Conservation (phyloP, 257 asterid genomes). For the Scutellaria galericulata region DNA sequence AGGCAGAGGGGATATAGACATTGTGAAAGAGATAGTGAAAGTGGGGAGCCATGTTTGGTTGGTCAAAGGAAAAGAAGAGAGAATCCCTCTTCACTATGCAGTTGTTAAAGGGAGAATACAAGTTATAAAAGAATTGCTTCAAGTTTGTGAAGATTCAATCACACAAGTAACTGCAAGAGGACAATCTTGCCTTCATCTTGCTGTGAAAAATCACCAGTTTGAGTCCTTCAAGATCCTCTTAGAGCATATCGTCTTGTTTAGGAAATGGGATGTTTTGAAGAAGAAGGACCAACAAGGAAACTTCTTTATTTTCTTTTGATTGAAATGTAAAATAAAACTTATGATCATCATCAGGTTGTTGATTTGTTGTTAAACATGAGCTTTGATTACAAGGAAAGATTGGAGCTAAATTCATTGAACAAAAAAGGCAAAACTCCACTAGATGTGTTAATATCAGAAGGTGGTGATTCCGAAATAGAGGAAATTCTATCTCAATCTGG, state of each 20-base stretch:
- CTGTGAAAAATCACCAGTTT: constrained; percentile 41
- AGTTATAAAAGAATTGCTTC: constrained; percentile 34
- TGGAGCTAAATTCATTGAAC: constrained; percentile 52
- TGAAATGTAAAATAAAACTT: too few relatives aligned
- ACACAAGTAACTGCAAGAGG: constrained; percentile 39
- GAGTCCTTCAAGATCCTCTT: constrained; percentile 36
- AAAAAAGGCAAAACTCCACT: constrained; percentile 54
- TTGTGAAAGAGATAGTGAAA: constrained; percentile 35
- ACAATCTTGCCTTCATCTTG: constrained; percentile 43
- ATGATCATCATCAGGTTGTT: constrained; percentile 36
- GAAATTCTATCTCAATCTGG: constrained; percentile 44
- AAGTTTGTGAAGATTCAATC: constrained; percentile 25
- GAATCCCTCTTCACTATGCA: constrained; percentile 45
- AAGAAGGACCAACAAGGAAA: too few relatives aligned
- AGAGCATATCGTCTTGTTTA: constrained; percentile 1
- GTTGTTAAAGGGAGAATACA: constrained; percentile 35
- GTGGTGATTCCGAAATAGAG: constrained; percentile 46
- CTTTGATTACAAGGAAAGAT: constrained; percentile 24
- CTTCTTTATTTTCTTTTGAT: too few relatives aligned
- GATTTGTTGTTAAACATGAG: constrained; percentile 44
- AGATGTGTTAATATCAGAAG: constrained; percentile 42
- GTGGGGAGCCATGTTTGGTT: constrained; percentile 32
- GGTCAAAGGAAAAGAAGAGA: constrained; percentile 38
- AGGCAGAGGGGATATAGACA: constrained; percentile 27
- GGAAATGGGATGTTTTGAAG: constrained; percentile 30